A percentile compares a stretch with the other conserved stretches of the same genome.
These are phyloP conservation scores for Agaricus bisporus DNA, from an alignment of 768 basidiomycete genomes.

Conservation along the genomic window DNA sequence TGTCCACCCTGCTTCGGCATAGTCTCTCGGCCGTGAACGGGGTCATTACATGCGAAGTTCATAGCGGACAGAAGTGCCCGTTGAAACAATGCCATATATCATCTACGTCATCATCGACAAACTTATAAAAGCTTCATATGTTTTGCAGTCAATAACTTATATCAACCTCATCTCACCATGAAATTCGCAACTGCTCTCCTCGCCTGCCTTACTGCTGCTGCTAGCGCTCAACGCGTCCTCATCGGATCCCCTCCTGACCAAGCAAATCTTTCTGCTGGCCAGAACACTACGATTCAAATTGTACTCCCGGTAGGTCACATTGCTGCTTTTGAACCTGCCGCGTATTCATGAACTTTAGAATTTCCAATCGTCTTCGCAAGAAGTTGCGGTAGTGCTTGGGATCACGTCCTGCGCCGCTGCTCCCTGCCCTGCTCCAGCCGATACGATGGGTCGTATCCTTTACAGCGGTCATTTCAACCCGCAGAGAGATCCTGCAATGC, in stretches of 20 bases:
- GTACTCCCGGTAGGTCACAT: slow-evolving; percentile 1
- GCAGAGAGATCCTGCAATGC: slow-evolving; percentile 20
- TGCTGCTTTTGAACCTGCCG: not conserved
- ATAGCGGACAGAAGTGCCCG: too few relatives aligned
- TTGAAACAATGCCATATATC: too few relatives aligned
- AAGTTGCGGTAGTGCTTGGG: slow-evolving; percentile 42
- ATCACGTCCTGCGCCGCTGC: slow-evolving; percentile 27
- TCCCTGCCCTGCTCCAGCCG: slow-evolving; percentile 18
- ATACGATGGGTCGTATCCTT: slow-evolving; percentile 36
- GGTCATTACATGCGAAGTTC: too few relatives aligned
- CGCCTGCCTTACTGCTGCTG: not conserved
- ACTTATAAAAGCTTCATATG: not conserved
- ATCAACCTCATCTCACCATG: not conserved
- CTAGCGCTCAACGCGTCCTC: not conserved
- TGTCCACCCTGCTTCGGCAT: too few relatives aligned
- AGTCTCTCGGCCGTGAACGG: too few relatives aligned
- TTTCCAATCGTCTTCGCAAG: slow-evolving; percentile 12
- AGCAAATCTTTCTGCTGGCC: not conserved
- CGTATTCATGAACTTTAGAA: not conserved
- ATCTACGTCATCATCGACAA: too few relatives aligned
- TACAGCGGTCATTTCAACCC: slow-evolving; percentile 42
- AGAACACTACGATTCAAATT: not conserved
- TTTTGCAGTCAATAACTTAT: not conserved
- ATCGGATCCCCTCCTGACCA: slow-evolving; percentile 4
- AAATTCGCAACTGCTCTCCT: not conserved